Base-by-base conservation (phyloP, 768 basidiomycete species). In the Gymnopilus dilepis region DNA sequence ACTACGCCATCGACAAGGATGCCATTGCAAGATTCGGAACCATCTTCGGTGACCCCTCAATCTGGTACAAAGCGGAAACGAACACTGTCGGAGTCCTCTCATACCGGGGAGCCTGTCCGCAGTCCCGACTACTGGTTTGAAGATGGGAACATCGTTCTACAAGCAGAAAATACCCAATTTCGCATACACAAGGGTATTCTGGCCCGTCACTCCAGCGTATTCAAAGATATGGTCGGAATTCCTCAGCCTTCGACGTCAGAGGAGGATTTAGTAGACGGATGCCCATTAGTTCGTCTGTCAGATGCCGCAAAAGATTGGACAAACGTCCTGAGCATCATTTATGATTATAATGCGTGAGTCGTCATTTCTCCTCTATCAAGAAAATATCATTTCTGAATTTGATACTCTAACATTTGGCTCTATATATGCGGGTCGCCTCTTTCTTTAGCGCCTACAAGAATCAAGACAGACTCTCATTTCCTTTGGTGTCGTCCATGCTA, bases 111-210 rank as follows among this genome's bases (percentile, higher is more conserved):
- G n/a, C 50, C 50, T 4, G 50, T 51, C 11, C 6, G 24, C 30
- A 51, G 24, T 38, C 33, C 37, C 17, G 26, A 59, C 5, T 51
- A 41, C 34, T 59, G 58, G 48, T 51, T 51, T n/a, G 58, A 59
- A n/a, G 58, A 59, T 15, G 58, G 58, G 19, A 59, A 40, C n/a
- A 30, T 59, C 48, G 40, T 52, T 8, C 13, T 59, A 12, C 58
- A 59, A 42, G 38, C 50, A 6, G 37, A 34, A 30, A 41, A 15
- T 13, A 51, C 37, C 9, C 58, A 52, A 51, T 59, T 59, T 33
- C 58, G 48, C 1, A 26, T 59, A 6, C 40, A 59, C 30, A 34
- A 50, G n/a, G 38, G 48, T 17, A 24, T 59, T 24, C 13, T 52
- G 12, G 31, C 38, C 7, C 30, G 37, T 9, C 58, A 59, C 26